These are phyloP conservation scores for Hymenoscyphus fructigenus DNA, from an alignment of 2,329 filamentous ascomycete species.

Conservation along the genomic window DNA sequence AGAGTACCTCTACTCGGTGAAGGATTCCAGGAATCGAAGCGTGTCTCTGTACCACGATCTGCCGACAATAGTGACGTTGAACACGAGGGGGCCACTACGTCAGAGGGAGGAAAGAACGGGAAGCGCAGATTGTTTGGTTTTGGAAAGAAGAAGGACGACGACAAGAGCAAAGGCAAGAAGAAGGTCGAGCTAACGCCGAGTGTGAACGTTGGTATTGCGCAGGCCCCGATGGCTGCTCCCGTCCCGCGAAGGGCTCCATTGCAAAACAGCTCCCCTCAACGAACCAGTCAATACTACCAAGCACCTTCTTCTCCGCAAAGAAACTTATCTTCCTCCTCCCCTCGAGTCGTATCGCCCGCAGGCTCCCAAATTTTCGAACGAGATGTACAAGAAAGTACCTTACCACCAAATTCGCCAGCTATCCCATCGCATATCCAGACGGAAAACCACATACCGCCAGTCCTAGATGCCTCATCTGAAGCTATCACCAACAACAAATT, in stretches of 20 bases:
- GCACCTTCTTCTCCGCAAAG: constrained; percentile 60
- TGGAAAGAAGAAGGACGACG: constrained; percentile 59
- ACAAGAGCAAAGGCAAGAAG: constrained; percentile 44
- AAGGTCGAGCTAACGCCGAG: constrained; percentile 31
- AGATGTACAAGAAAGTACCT: constrained; percentile 79
- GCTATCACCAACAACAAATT: constrained; percentile 86
- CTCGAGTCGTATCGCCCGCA: constrained; percentile 75
- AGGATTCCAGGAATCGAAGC: constrained; percentile 34
- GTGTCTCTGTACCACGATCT: constrained; percentile 24
- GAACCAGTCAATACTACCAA: constrained; percentile 42
- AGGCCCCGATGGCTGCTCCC: constrained; percentile 30
- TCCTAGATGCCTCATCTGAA: constrained; percentile 85
- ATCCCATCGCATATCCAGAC: constrained; percentile 92
- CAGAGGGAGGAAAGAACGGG: constrained; percentile 45
- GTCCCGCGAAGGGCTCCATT: constrained; percentile 34
- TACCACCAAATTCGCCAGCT: constrained; percentile 72
- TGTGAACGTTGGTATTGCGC: constrained; percentile 24
- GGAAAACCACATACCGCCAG: constrained; percentile 89
- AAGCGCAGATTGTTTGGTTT: constrained; percentile 61
- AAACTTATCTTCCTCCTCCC: constrained; percentile 66
- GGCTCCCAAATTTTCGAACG: constrained; percentile 87
- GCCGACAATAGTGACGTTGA: constrained; percentile 31
- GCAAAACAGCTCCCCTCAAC: constrained; percentile 44
- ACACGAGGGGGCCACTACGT: constrained; percentile 27
- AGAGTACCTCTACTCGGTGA: constrained; percentile 37